These are phyloP conservation scores for Calocybe indica DNA, from an alignment of 768 basidiomycete species.

Conservation along the genomic window DNA sequence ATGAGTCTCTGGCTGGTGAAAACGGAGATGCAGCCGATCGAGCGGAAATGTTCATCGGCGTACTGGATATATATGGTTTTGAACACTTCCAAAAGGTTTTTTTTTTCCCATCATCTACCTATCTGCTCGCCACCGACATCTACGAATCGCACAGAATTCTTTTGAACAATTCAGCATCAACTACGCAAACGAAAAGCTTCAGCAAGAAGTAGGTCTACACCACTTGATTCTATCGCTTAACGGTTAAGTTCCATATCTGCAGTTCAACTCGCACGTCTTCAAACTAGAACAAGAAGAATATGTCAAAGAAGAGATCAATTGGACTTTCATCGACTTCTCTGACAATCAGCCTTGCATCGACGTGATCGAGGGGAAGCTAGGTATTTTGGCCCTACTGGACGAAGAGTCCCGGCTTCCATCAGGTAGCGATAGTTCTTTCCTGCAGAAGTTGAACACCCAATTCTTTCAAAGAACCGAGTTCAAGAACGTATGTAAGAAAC, in stretches of 20 bases:
- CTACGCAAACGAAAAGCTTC: conserved; percentile 96
- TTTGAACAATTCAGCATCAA: conserved; percentile 99
- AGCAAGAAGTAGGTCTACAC: conserved; percentile 76
- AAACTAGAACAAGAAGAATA: conserved; percentile 99
- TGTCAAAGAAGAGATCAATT: conserved; percentile 96
- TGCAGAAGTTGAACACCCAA: conserved; percentile 87
- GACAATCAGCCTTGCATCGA: conserved; percentile 99
- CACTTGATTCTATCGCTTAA: not conserved
- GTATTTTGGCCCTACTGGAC: conserved; percentile 89
- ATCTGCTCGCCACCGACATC: conserved; percentile 1
- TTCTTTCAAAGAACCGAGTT: conserved; percentile 75
- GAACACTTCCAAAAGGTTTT: conserved; percentile 93
- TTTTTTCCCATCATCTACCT: not conserved
- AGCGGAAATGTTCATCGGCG: conserved; percentile 99
- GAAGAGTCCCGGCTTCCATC: conserved; percentile 96
- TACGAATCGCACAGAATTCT: conserved; percentile 60
- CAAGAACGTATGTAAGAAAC: conserved; percentile 93
- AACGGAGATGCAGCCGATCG: conserved; percentile 83
- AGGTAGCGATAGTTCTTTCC: conserved; percentile 87
- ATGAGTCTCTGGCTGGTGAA: conserved; percentile 95
- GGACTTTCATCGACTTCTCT: conserved; percentile 99
- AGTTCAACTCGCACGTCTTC: conserved; percentile 99
- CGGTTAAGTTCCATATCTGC: conserved; percentile 6
- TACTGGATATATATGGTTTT: conserved; percentile 96
- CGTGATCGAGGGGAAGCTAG: conserved; percentile 95